Evolutionary conservation across 2,329 filamentous ascomycete species (phyloP).

Genomic region (Nigrospora osmanthi): DNA sequence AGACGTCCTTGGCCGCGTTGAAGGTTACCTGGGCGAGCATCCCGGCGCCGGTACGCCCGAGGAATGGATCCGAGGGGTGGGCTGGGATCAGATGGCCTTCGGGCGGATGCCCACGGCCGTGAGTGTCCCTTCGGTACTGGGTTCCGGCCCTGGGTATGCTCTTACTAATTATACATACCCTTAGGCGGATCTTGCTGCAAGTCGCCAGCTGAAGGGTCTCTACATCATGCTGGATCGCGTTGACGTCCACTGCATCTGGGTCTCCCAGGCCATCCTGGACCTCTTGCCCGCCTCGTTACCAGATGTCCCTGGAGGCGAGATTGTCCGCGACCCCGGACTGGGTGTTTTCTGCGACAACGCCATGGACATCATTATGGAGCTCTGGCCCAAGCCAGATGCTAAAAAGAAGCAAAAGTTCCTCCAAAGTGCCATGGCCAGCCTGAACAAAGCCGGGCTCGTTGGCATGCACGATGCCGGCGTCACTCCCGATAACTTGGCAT

Average conservation of each 20-base stretch:
- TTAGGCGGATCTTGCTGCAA: slow-evolving; percentile 46
- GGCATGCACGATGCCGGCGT: slow-evolving; percentile 65
- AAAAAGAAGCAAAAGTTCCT: slow-evolving; percentile 47
- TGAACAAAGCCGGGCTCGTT: slow-evolving; percentile 59
- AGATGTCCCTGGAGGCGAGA: slow-evolving; percentile 55
- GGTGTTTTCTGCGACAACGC: slow-evolving; percentile 71
- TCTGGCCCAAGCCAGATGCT: slow-evolving; percentile 48
- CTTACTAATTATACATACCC: neutral
- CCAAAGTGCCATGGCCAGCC: slow-evolving; percentile 49
- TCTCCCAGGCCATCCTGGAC: slow-evolving; percentile 54
- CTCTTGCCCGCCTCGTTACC: slow-evolving; percentile 46
- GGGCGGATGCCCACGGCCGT: slow-evolving; percentile 59
- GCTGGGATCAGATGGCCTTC: slow-evolving; percentile 63
- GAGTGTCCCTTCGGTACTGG: slow-evolving; percentile 17
- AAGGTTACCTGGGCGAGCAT: slow-evolving; percentile 39
- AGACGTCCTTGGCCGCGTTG: slow-evolving; percentile 45
- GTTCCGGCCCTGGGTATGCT: neutral
- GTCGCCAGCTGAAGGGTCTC: slow-evolving; percentile 41
- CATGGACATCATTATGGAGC: slow-evolving; percentile 50
- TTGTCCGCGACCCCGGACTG: slow-evolving; percentile 50
- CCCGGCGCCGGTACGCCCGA: slow-evolving; percentile 41
- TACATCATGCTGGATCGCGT: slow-evolving; percentile 65
- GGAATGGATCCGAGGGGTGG: slow-evolving; percentile 59
- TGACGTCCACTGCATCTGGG: slow-evolving; percentile 64
- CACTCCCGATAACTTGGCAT: slow-evolving; percentile 40